Percentiles rank a stretch among this genome's conserved stretches.
These are phyloP conservation scores for Hanseniaspora clermontiae DNA, from an alignment of 805 yeast genomes.

Conservation along the genomic window DNA sequence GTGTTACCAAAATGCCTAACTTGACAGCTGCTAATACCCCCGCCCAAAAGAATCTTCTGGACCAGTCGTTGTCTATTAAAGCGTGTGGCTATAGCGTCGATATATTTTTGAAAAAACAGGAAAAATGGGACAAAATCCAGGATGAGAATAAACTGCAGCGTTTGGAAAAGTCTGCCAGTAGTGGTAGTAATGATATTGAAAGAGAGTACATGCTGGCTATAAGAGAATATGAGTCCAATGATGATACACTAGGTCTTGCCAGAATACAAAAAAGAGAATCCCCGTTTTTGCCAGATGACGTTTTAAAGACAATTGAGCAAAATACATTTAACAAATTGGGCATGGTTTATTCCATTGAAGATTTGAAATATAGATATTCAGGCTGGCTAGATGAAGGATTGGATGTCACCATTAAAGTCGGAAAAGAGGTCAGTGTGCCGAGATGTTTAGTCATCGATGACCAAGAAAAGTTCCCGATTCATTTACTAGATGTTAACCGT, in stretches of 20 bases:
- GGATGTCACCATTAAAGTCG: background rate
- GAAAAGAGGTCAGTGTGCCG: background rate
- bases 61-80: background rate
- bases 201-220: background rate
- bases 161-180: background rate
- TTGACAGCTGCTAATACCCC: background rate
- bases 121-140: background rate
- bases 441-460: constrained; percentile 6
- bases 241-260: background rate
- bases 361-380: background rate
- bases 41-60: background rate
- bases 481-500: background rate
- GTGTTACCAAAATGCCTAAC: background rate
- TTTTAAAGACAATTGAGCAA: background rate
- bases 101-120: background rate
- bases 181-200: background rate
- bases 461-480: background rate
- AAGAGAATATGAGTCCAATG: background rate
- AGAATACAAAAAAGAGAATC: background rate
- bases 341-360: background rate
- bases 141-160: background rate
- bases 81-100: background rate
- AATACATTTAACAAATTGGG: constrained; percentile 1
- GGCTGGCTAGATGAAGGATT: background rate
- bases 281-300: constrained; percentile 4